Evolutionary conservation across 2,329 filamentous ascomycete genomes (phyloP), one percentile per base, ranked within the genome.

Genomic region (Hymenoscyphus occultus): DNA sequence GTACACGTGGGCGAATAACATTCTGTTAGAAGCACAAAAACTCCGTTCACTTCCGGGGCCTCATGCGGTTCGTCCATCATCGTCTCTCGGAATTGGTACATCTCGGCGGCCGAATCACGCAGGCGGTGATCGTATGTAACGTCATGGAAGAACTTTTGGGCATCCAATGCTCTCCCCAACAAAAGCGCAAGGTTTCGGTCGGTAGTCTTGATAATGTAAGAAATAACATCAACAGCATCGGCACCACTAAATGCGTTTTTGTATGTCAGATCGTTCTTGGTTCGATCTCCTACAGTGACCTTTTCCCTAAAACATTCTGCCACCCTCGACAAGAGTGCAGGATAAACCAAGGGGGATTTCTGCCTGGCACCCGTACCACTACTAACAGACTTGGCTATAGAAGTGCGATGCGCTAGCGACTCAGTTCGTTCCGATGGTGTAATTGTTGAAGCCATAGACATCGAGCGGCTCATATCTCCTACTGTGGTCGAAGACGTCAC

Each of bases 61-160:
- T 91, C 86, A 71, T 92, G 90, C n/a, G 81, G 80, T 72, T 92
- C 88, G 62, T 98, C 94, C 79, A 93, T 90, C 77, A 98, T 83
- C 2, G 90, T 96, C 79, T 98, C 94, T 71, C 91, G 88, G 78
- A 99, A 99, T 76, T 98, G 94, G 77, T 98, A 99, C 77, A 99
- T 91, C 78, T 99, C 95, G 61, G 89, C 90, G 51, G 89, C 86
- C n/a, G 94, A 96, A 78, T 99, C 95, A 78, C 95, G 90, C 73
- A 99, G 81, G 59, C 95, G 87, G 78, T 99, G 95, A 73, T 97
- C 94, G 78, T 99, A 99, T 0, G 94, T 97, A 60, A 98, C 95
- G 82, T 99, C 95, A 80, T 99, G 95, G 76, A 99, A 99, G 80
- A 97, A 97, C 77, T 98, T 98, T 76, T 99, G 95, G 31, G 95